Base-by-base conservation (phyloP, 2,329 filamentous ascomycete species). In the Talaromyces verruculosus region DNA sequence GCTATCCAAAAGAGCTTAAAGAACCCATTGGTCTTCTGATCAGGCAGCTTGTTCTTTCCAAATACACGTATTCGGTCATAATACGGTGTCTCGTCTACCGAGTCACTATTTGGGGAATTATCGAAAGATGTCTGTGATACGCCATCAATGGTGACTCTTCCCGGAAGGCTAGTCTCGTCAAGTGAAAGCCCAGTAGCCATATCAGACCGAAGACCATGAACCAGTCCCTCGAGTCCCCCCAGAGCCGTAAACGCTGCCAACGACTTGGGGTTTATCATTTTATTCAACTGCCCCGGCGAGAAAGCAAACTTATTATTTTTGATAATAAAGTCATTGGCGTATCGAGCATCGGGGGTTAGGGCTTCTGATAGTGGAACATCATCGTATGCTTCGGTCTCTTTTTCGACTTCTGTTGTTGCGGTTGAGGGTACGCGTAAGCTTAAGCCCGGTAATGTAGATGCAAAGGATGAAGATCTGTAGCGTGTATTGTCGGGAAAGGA, bases 211-310 rank as follows among this genome's bases (percentile, higher is more conserved):
- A 47, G 43, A 22, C 43, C 43, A 22, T 47, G n/a, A 22, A 47
- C 19, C 59, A 97, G 78, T 0, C 93, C 93, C 19, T 79, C 79
- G 17, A 96, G 77, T 28, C 93, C 93, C 59, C 93, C 93, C 5
- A 97, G 76, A 15, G 89, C 89, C 73, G 89, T 91, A 71, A 94
- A 96, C 0, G 93, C 93, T 13, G 89, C 83, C 66, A 96, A 79
- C 68, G 88, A 96, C 81, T 97, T 97, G 3, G 93, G 93, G 74
- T 96, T 95, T 68, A 94, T 87, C 80, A 97, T 85, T 78, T 96
- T 97, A 72, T 88, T 89, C 68, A 97, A 83, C 73, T 96, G 89
- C 15, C 93, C 93, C 4, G 62, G 62, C 5, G 62, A 80, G 0
- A 81, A 49, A 5, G 45, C 45, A 7, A 49, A 49, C 3, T 49